Evolutionary conservation across 2,329 filamentous ascomycete species (phyloP).

Genomic region (Xylogone sp.): DNA sequence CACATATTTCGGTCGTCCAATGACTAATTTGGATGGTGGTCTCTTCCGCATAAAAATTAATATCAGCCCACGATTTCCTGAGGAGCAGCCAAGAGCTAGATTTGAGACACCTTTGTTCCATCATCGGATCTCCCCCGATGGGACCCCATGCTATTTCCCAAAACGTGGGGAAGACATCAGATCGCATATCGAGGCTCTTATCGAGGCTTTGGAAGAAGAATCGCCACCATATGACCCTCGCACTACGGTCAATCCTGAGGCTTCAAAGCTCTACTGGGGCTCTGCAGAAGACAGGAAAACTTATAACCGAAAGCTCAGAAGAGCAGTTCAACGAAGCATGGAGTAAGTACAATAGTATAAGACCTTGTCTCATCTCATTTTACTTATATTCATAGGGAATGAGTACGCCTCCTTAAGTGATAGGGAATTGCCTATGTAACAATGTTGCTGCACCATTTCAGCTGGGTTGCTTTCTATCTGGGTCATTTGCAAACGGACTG

Average conservation of each 20-base stretch:
- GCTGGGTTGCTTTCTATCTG: no score
- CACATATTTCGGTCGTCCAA: slow-evolving; percentile 86
- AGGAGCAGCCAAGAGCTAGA: slow-evolving; percentile 79
- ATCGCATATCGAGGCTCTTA: slow-evolving; percentile 79
- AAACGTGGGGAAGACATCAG: slow-evolving; percentile 71
- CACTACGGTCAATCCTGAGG: slow-evolving; percentile 81
- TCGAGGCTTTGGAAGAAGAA: slow-evolving; percentile 82
- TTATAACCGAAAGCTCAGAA: slow-evolving; percentile 77
- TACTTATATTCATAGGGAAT: slow-evolving; percentile 16
- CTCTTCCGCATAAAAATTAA: slow-evolving; percentile 77
- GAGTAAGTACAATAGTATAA: slow-evolving; percentile 39
- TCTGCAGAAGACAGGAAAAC: slow-evolving; percentile 71
- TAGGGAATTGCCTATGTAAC: no score
- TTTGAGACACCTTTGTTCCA: slow-evolving; percentile 84
- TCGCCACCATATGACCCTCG: slow-evolving; percentile 85
- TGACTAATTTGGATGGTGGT: slow-evolving; percentile 90
- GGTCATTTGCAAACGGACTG: no score
- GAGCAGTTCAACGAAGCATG: slow-evolving; percentile 68
- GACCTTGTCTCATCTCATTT: not conserved
- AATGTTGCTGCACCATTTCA: no score
- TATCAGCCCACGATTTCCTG: slow-evolving; percentile 82
- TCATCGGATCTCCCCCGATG: slow-evolving; percentile 76
- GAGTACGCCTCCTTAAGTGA: not conserved
- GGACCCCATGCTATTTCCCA: slow-evolving; percentile 78
- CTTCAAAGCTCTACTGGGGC: slow-evolving; percentile 85